Evolutionary conservation across 2,329 filamentous ascomycete genomes (phyloP).

Genomic region (Clonostachys sp.): DNA sequence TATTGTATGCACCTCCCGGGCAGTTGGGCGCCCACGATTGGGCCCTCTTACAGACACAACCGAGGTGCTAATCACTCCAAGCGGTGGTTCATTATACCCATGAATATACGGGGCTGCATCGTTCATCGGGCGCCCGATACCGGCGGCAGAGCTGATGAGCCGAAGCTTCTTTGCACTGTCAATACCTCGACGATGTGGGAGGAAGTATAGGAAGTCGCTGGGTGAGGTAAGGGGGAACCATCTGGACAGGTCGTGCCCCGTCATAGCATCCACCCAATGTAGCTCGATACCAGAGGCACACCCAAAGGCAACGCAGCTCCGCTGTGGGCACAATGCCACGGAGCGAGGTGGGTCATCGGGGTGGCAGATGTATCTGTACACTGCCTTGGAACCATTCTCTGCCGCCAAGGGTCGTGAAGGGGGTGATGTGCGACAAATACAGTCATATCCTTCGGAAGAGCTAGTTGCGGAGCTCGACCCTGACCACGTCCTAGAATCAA

Average conservation of each 20-base stretch:
- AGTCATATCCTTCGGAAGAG: too few relatives aligned
- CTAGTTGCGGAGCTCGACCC: too few relatives aligned
- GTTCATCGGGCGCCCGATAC: slow-evolving; percentile 12
- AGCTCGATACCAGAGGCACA: slow-evolving; percentile 59
- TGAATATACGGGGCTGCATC: slow-evolving; percentile 10
- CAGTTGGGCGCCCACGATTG: neutral
- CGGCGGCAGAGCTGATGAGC: slow-evolving; percentile 57
- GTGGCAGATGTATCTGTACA: slow-evolving; percentile 48
- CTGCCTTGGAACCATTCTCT: slow-evolving; percentile 20
- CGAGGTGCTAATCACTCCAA: slow-evolving; percentile 10
- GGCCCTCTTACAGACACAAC: slow-evolving; percentile 7
- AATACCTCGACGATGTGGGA: slow-evolving; percentile 41
- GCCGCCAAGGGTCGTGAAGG: slow-evolving; percentile 12
- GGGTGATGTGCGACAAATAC: neutral
- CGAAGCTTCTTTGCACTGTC: slow-evolving; percentile 53
- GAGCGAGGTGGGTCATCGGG: slow-evolving; percentile 60
- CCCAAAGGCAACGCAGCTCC: slow-evolving; percentile 57
- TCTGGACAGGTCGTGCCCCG: slow-evolving; percentile 41
- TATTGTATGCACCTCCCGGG: neutral
- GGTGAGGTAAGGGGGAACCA: slow-evolving; percentile 51
- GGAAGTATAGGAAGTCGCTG: slow-evolving; percentile 54
- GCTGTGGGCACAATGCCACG: slow-evolving; percentile 60
- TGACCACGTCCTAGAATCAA: too few relatives aligned
- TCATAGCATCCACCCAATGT: slow-evolving; percentile 48
- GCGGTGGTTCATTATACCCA: slow-evolving; percentile 12